Evolutionary conservation across 805 yeast genomes (phyloP), one percentile per base, ranked within the genome.

Genomic region (Saturnispora bothae): DNA sequence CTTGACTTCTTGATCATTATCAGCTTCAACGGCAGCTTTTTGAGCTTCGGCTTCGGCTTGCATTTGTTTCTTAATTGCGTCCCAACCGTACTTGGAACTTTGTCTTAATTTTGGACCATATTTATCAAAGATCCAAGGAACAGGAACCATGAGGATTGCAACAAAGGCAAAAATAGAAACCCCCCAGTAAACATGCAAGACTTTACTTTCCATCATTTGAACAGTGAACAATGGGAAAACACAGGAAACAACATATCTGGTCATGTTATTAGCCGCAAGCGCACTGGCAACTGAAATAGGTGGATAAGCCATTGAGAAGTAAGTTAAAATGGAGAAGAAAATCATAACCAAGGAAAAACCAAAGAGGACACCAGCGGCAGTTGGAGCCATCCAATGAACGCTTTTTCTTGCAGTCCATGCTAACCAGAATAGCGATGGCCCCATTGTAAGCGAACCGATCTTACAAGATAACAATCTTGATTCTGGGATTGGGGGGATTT

Each of bases 181-280:
- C 9, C 94, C 96, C 94, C 94, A 84, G 49, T 73, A 82, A 47
- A 78, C 72, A 28, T 76, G 76, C 51, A 86, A 63, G 31, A 68
- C 76, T 15, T 68, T 55, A n/a, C n/a, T n/a, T n/a, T n/a, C n/a
- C 62, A 80, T 78, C 94, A 86, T 83, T 60, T 85, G 95, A 16
- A 76, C 71, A 1, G 86, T 82, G 61, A 86, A 85, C 42, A 86
- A 65, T 40, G 95, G 95, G 67, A 86, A 78, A 16, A 77, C 83
- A 5, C 84, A 76, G 8, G 94, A 84, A 44, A 81, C 55, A 23
- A 78, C 48, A 53, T 83, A 84, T 61, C 96, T 72, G 41, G 78
- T 58, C 51, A 86, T 64, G 55, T 83, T 83, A 60, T 85, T 86
- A 12, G 95, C 95, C 26, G 95, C 95, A 44, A 84, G 58, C 3